Evolutionary conservation across 441 rosid species (phyloP).

Genomic region (Euphorbia corollata): DNA sequence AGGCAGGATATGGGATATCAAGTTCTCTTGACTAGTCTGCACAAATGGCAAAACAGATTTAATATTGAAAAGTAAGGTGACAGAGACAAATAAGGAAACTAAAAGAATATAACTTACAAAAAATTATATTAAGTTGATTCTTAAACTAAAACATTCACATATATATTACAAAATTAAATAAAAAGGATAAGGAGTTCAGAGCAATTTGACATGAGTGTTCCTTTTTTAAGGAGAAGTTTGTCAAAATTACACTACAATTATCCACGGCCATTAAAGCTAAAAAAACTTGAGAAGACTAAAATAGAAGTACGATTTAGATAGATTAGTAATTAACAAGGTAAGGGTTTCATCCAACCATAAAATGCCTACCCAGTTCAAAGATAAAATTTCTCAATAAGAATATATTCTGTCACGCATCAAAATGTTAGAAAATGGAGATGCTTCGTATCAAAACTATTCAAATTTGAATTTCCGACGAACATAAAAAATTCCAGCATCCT

Average conservation of each 20-base stretch:
- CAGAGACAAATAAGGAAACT: background rate
- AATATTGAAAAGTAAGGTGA: background rate
- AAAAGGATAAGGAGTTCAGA: background rate
- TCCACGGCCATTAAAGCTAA: no score
- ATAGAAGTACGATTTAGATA: background rate
- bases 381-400: background rate
- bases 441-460: constrained; percentile 1
- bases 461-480: background rate
- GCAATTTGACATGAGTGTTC: constrained; percentile 6
- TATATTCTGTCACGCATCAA: background rate
- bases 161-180: background rate
- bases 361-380: background rate
- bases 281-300: background rate
- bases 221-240: background rate
- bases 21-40: constrained; percentile 67
- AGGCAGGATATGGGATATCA: constrained; percentile 63
- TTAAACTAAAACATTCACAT: background rate
- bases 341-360: background rate
- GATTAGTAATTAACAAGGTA: background rate
- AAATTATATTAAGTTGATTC: background rate
- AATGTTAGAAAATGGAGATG: background rate
- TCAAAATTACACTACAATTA: background rate
- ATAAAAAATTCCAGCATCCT: background rate
- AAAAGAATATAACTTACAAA: background rate
- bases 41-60: constrained; percentile 21